phyloP scores from a whole-genome alignment of 2,329 filamentous ascomycete genomes.

The Monilinia vaccinii-corymbosi region DNA sequence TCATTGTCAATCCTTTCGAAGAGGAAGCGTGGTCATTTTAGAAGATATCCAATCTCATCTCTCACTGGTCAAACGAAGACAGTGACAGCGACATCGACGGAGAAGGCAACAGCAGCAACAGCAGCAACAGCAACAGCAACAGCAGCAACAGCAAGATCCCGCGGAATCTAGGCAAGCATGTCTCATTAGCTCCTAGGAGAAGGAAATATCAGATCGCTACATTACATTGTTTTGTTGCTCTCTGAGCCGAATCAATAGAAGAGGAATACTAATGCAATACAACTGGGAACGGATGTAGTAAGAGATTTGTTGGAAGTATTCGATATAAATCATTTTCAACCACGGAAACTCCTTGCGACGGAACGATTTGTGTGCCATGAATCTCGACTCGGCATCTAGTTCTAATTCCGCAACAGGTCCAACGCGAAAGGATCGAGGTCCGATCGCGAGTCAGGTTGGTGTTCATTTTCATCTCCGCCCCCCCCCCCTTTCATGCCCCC shows the following conservation, averaged over 20 bases:
- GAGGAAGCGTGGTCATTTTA: neutral
- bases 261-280: neutral
- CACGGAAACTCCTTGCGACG: neutral
- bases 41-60: neutral
- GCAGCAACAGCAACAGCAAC: neutral
- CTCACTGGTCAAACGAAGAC: neutral
- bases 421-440: neutral
- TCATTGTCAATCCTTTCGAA: too few species aligned
- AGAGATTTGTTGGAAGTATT: neutral
- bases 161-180: too few species aligned
- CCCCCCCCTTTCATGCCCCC: neutral
- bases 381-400: neutral
- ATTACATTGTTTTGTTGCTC: neutral
- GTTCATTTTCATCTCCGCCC: neutral
- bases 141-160: neutral
- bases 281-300: neutral
- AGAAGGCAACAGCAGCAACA: neutral
- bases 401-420: neutral
- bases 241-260: neutral
- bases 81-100: neutral
- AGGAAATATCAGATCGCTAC: neutral
- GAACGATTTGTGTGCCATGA: neutral
- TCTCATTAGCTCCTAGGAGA: neutral
- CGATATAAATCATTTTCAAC: neutral
- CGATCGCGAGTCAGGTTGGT: constrained; percentile 2